Conservation (phyloP, 2,329 filamentous ascomycete genomes). For the Hypoxylon sp. region DNA sequence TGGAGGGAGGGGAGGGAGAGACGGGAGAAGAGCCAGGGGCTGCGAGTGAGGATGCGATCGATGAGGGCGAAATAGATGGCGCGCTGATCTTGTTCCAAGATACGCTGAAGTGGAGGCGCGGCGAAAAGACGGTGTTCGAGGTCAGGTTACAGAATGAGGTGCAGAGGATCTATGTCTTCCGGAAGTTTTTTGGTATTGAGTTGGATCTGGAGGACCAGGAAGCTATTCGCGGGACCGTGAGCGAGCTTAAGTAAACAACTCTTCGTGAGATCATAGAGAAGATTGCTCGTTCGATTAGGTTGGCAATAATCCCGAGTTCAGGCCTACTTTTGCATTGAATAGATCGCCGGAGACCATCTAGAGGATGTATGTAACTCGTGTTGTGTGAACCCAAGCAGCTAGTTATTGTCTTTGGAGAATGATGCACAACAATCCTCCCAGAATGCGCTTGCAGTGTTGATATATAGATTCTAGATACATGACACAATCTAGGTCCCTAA, state of each 20-base stretch:
- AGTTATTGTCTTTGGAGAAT: too few species aligned
- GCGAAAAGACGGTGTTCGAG: constrained; percentile 56
- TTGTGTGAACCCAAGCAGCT: too few species aligned
- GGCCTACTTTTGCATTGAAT: too few species aligned
- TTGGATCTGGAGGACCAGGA: constrained; percentile 48
- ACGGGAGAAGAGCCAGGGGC: constrained; percentile 51
- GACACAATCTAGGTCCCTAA: too few species aligned
- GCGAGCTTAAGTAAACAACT: constrained; percentile 27
- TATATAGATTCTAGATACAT: too few species aligned
- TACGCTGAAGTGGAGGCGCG: constrained; percentile 57
- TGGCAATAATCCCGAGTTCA: too few species aligned
- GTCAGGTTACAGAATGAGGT: constrained; percentile 55
- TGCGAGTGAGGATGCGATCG: constrained; percentile 54
- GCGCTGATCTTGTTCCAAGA: constrained; percentile 55
- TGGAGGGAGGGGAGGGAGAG: constrained; percentile 38
- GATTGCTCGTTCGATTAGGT: too few species aligned
- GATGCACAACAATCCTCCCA: too few species aligned
- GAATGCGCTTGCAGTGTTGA: too few species aligned
- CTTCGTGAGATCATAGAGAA: too few species aligned
- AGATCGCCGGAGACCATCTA: too few species aligned
- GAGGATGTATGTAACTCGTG: too few species aligned
- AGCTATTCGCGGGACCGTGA: constrained; percentile 30
- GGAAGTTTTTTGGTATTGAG: constrained; percentile 60
- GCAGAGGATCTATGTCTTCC: constrained; percentile 59
- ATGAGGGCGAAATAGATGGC: constrained; percentile 51